Evolutionary conservation across 1,284 basidiomycete genomes (phyloP), one percentile per base, ranked within the genome.

Genomic region (Boletus semigastroideus): DNA sequence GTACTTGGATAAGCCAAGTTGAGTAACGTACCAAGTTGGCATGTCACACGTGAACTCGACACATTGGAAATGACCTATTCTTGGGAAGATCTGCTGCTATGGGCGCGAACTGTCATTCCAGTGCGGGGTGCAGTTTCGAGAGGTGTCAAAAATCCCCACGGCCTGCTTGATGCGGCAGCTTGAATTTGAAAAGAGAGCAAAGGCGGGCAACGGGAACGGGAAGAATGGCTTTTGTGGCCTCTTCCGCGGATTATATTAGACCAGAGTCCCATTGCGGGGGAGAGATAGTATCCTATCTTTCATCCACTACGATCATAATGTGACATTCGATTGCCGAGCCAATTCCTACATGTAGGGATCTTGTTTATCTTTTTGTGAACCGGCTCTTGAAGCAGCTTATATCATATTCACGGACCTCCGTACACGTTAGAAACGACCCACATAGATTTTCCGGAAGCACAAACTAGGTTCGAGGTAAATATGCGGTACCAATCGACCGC

Each of bases 11-110:
- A 25, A 25, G 42, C 44, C 46, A 31, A 20, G 50, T 38, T 47
- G 37, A 44, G 54, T 49, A 34, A 40, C 13, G 16, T 22, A 31
- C 36, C 48, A 44, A 62, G 36, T 60, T 51, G 42, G 47, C 25
- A 49, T 19, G 36, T 47, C 20, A 38, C 60, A 63, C 48, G 48
- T 63, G 59, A 55, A 55, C 37, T 4, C 19, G 42, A 43, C 49
- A 43, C 49, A 48, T 61, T 62, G 63, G 55, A 62, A 63, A 61
- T 65, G 43, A 6, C 16, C 56, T 51, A 53, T 61, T 62, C 49
- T 49, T 47, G 53, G 55, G 40, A 42, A 20, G 51, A 62, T 62
- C 56, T 54, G 48, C 57, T 50, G 48, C 27, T 49, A 53, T 56
- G 48, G 46, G 46, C 5, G 38, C 42, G 34, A 43, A 20, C 37